Conservation (phyloP, 371 early-diverging fungal genomes). For the Batrachochytrium dendrobatidis region DNA sequence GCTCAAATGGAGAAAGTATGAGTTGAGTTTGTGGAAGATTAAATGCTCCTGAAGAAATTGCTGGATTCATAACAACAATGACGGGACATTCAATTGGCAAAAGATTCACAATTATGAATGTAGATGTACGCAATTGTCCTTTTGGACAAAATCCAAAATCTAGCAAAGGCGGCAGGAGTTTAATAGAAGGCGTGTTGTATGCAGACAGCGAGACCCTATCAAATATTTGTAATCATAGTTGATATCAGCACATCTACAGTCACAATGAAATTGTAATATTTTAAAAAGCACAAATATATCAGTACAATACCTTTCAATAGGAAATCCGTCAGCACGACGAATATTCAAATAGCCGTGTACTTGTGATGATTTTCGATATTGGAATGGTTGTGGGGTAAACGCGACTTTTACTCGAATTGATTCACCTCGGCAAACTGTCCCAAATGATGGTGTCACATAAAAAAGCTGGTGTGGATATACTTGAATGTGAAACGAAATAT, state of each 20-base stretch:
- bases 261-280: too few species aligned
- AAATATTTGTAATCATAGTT: not conserved
- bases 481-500: conserved; percentile 28
- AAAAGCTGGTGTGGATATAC: conserved; percentile 31
- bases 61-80: conserved; percentile 26
- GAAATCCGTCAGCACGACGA: conserved; percentile 27
- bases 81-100: conserved; percentile 36
- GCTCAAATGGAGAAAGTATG: conserved; percentile 31
- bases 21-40: conserved; percentile 28
- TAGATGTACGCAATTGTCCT: conserved; percentile 25
- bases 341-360: conserved; percentile 34
- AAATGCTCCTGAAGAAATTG: conserved; percentile 17
- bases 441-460: conserved; percentile 29
- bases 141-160: conserved; percentile 40
- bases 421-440: conserved; percentile 19
- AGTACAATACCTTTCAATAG: conserved; percentile 40
- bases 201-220: conserved; percentile 32
- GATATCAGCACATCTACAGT: not conserved
- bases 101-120: conserved; percentile 29
- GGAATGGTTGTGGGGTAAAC: conserved; percentile 27
- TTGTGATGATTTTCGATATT: conserved; percentile 21
- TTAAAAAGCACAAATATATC: too few species aligned
- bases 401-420: conserved; percentile 20
- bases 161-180: conserved; percentile 21
- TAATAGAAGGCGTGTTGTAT: conserved; percentile 33